Conservation (phyloP, 805 yeast genomes). For the Cyberlindnera samutprakarnensis region DNA sequence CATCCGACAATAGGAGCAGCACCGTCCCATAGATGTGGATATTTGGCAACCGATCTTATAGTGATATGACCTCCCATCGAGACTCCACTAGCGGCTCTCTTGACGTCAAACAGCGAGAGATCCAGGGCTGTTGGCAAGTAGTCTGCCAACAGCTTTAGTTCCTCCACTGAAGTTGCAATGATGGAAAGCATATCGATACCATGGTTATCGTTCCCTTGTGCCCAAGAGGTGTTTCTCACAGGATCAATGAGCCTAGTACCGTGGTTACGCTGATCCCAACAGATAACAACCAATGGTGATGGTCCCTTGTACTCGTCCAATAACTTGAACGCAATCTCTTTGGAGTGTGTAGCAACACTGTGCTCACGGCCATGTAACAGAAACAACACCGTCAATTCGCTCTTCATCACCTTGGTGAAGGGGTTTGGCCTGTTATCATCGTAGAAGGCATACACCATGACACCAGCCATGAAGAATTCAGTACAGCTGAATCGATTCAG, state of each 20-base stretch:
- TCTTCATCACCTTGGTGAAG: background rate
- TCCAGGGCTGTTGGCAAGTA: slow-evolving; percentile 12
- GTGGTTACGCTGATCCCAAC: slow-evolving; percentile 20
- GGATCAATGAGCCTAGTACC: slow-evolving; percentile 10
- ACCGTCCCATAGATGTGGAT: slow-evolving; percentile 11
- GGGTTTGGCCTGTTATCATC: slow-evolving; percentile 4
- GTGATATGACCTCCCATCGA: slow-evolving; percentile 21
- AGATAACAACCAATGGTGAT: slow-evolving; percentile 8
- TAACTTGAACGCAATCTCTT: slow-evolving; percentile 2
- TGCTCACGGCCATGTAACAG: slow-evolving; percentile 6
- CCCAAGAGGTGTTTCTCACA: slow-evolving; percentile 9
- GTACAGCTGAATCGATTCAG: background rate
- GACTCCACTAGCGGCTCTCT: slow-evolving; percentile 12
- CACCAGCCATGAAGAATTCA: slow-evolving; percentile 7
- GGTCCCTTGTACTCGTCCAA: slow-evolving; percentile 3
- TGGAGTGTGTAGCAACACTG: slow-evolving; percentile 1
- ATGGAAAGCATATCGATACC: slow-evolving; percentile 14
- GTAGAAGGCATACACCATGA: slow-evolving; percentile 4
- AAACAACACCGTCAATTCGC: slow-evolving; percentile 1
- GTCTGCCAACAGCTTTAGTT: slow-evolving; percentile 13
- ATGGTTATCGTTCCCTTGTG: slow-evolving; percentile 12
- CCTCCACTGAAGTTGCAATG: slow-evolving; percentile 15
- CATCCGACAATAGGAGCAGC: slow-evolving; percentile 18
- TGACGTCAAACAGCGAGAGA: slow-evolving; percentile 1
- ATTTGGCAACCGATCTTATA: slow-evolving; percentile 10